phyloP scores from a whole-genome alignment of 805 yeast genomes.

The Clavispora vitiphila region DNA sequence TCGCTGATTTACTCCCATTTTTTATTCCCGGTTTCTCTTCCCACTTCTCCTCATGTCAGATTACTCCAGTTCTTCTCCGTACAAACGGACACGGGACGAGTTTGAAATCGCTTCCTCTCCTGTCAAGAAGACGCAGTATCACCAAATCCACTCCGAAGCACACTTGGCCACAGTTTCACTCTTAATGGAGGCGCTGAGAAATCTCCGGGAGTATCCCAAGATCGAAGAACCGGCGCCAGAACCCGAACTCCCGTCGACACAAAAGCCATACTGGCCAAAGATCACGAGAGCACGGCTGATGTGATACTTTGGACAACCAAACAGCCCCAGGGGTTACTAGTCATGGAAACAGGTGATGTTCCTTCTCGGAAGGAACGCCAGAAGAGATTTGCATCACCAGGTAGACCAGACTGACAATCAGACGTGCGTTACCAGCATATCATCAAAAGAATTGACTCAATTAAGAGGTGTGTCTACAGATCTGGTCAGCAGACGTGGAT shows the following conservation, averaged over 20 bases:
- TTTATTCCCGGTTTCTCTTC: no score
- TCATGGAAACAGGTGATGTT: no score
- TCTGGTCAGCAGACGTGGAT: no score
- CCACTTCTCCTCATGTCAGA: not conserved
- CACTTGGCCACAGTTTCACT: conserved; percentile 26
- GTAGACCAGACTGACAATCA: no score
- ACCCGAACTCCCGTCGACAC: conserved; percentile 1
- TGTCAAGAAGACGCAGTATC: conserved; percentile 20
- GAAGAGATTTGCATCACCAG: no score
- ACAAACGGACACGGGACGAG: conserved; percentile 14
- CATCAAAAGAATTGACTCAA: no score
- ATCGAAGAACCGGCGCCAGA: conserved; percentile 1
- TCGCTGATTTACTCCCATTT: no score
- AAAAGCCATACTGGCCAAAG: conserved; percentile 16
- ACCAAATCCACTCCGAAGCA: conserved; percentile 25
- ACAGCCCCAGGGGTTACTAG: no score
- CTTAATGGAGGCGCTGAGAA: conserved; percentile 27
- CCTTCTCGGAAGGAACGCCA: no score
- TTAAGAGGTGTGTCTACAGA: no score
- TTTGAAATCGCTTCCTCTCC: not conserved
- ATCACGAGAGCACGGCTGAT: conserved; percentile 1
- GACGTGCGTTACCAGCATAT: no score
- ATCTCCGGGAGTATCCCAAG: conserved; percentile 1
- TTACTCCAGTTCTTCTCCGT: not conserved
- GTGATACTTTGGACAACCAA: not conserved